Base-by-base conservation (phyloP, 768 basidiomycete species). In the Phanerochaete carnosa region DNA sequence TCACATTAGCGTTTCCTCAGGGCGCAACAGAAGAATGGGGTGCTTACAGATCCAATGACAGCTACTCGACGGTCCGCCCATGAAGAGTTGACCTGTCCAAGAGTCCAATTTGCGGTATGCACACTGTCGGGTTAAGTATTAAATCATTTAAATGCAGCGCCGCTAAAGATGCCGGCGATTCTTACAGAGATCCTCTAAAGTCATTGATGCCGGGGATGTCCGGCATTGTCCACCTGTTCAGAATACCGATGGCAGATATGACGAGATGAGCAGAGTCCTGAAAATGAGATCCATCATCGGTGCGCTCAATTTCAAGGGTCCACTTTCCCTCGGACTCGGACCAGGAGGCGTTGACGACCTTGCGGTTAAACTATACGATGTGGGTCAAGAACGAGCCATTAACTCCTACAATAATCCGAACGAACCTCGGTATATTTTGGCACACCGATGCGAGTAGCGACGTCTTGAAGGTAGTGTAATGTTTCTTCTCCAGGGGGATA, bases 181-280 rank as follows among this genome's bases (percentile, higher is more conserved):
- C 56, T 9, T 35, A 35, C n/a, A 77, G 64, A 11, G 57, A 57
- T 1, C 77, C 75, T 50, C 71, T 67, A 64, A 71, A 78, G 22
- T 70, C 64, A 1, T 70, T 35, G 15, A 77, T 64, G 1, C 77
- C 77, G 6, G 66, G 56, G 26, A 77, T 76, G 33, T 74, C 69
- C 2, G 78, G 76, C 75, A 75, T 76, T 55, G 67, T 68, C 77
- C 77, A 78, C 5, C 67, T 63, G 57, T 76, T 78, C 28, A 77
- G 64, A 46, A 74, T 64, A 19, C 77, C 77, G 11, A 62, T 54
- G 2, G 70, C 75, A 46, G 74, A 72, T 55, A 77, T 64, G 1
- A 78, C 53, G 47, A 78, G 65, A 59, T 78, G 70, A 11, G 59
- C 62, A 1, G 56, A 57, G 59, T 65, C 58, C 22, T 51, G 50